phyloP scores from a whole-genome alignment of 139 green algal species.

The Volvox reticuliferus region DNA sequence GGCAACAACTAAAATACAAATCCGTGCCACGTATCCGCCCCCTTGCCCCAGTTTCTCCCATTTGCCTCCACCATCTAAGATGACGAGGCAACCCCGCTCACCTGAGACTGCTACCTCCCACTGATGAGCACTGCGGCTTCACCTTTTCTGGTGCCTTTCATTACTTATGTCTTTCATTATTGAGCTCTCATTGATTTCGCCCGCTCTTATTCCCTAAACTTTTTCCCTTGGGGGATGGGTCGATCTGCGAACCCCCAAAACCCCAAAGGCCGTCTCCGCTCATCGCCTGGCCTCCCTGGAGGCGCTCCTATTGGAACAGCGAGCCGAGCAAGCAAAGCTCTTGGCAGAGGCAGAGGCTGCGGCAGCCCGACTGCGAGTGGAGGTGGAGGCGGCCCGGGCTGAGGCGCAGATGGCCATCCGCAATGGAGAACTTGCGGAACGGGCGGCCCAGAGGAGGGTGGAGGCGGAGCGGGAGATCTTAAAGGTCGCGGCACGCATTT shows the following conservation, averaged over 20 bases:
- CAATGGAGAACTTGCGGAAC: conserved; percentile 26
- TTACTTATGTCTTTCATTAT: neutral
- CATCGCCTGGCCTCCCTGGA: conserved; percentile 17
- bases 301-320: neutral
- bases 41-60: neutral
- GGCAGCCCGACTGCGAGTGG: neutral
- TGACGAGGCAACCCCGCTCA: neutral
- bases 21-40: too few species aligned
- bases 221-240: too few species aligned
- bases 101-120: neutral
- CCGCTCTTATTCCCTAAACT: too few species aligned
- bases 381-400: conserved; percentile 20
- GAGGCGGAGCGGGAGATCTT: conserved; percentile 39
- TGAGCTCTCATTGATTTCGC: too few species aligned
- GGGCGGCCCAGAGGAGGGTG: conserved; percentile 23
- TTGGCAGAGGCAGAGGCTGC: neutral
- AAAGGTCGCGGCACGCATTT: conserved; percentile 7
- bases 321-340: neutral
- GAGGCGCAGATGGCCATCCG: neutral
- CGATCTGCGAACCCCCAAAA: neutral
- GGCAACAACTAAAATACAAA: too few species aligned
- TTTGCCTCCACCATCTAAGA: neutral
- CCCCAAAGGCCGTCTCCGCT: neutral
- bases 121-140: neutral
- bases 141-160: too few species aligned